phyloP scores from a whole-genome alignment of 1,139 yeast genomes.

The Pichia sorboxylosa region DNA sequence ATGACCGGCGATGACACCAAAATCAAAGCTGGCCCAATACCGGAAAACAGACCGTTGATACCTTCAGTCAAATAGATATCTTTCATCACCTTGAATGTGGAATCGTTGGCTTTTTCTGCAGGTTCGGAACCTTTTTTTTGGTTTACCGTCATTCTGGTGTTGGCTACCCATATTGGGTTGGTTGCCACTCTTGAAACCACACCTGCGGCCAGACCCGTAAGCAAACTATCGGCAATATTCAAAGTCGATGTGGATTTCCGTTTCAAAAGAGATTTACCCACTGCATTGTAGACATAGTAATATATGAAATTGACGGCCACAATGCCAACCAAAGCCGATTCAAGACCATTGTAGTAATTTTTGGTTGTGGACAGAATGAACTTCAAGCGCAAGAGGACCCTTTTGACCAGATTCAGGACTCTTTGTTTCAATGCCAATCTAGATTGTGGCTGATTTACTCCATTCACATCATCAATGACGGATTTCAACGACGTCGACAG shows the following conservation, averaged over 20 bases:
- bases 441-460: background rate
- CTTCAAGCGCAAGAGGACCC: constrained; percentile 2
- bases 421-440: background rate
- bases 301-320: constrained; percentile 78
- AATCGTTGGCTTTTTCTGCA: constrained; percentile 9
- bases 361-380: constrained; percentile 4
- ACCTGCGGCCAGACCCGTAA: constrained; percentile 82
- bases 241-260: constrained; percentile 26
- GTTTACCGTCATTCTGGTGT: constrained; percentile 65
- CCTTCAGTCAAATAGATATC: constrained; percentile 68
- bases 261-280: constrained; percentile 15
- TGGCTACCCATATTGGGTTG: constrained; percentile 96
- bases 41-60: constrained; percentile 59
- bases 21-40: constrained; percentile 77
- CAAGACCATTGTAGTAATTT: constrained; percentile 66
- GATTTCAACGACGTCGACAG: constrained; percentile 1
- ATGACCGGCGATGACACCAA: constrained; percentile 81
- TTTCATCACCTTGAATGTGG: constrained; percentile 26
- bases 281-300: constrained; percentile 74
- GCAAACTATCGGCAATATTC: constrained; percentile 59
- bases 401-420: constrained; percentile 1
- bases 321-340: constrained; percentile 79
- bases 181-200: constrained; percentile 73
- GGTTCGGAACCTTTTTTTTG: constrained; percentile 22
- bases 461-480: background rate